phyloP scores from a whole-genome alignment of 768 basidiomycete species.

The Leccinum incarnatum region DNA sequence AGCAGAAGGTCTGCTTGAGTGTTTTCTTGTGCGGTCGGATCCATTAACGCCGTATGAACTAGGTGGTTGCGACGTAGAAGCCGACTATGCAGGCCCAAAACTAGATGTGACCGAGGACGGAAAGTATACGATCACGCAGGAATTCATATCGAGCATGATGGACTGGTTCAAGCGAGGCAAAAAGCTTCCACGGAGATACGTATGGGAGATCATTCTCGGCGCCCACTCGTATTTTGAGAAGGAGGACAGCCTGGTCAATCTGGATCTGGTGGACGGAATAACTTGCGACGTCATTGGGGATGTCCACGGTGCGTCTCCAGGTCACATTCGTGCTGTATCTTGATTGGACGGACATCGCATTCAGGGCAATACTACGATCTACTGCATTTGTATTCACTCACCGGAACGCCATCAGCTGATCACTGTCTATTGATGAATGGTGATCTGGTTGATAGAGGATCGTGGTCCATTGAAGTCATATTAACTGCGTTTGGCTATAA shows the following conservation, averaged over 20 bases:
- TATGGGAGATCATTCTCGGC: conserved; percentile 94
- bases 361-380: conserved; percentile 95
- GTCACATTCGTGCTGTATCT: background rate
- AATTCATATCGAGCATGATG: conserved; percentile 85
- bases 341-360: conserved; percentile 7
- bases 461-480: conserved; percentile 92
- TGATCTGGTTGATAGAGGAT: conserved; percentile 97
- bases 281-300: conserved; percentile 96
- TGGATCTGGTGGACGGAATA: conserved; percentile 69
- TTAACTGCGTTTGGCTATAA: conserved; percentile 93
- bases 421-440: conserved; percentile 91
- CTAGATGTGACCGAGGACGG: conserved; percentile 58
- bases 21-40: background rate
- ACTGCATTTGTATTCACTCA: conserved; percentile 80
- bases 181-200: conserved; percentile 81
- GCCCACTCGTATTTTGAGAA: conserved; percentile 72
- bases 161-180: conserved; percentile 95
- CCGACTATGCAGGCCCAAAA: conserved; percentile 70
- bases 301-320: conserved; percentile 68
- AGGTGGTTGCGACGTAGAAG: conserved; percentile 82
- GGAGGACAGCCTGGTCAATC: conserved; percentile 79
- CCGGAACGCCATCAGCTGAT: conserved; percentile 79
- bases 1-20: conserved; percentile 52
- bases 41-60: conserved; percentile 7
- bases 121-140: conserved; percentile 68